Conservation (phyloP, 2,329 filamentous ascomycete genomes). For the Orbilia ellipsospora region DNA sequence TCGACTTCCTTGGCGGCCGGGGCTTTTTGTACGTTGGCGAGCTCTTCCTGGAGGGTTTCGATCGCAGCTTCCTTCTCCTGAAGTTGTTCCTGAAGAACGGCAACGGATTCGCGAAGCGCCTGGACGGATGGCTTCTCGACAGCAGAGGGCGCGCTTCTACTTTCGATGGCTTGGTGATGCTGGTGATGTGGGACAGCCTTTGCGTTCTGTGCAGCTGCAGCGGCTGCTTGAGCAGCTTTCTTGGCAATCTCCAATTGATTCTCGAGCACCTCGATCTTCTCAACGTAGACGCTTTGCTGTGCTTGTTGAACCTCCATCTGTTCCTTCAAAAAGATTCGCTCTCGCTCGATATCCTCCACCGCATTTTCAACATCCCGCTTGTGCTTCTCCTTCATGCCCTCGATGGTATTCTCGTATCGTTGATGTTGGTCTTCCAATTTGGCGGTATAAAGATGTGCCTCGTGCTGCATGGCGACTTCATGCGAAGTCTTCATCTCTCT, state of each 20-base stretch:
- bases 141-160: slow-evolving; percentile 63
- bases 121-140: slow-evolving; percentile 90
- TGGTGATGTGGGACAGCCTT: slow-evolving; percentile 45
- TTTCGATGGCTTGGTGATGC: slow-evolving; percentile 57
- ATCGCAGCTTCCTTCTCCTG: slow-evolving; percentile 92
- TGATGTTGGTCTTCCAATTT: slow-evolving; percentile 69
- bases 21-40: slow-evolving; percentile 77
- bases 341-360: slow-evolving; percentile 82
- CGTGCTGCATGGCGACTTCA: slow-evolving; percentile 66
- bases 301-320: slow-evolving; percentile 83
- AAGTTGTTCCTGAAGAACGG: slow-evolving; percentile 94
- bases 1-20: slow-evolving; percentile 88
- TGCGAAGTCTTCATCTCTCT: slow-evolving; percentile 64
- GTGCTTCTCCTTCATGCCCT: slow-evolving; percentile 80
- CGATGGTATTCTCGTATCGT: slow-evolving; percentile 75
- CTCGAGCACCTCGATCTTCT: slow-evolving; percentile 84
- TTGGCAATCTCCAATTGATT: slow-evolving; percentile 92
- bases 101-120: slow-evolving; percentile 92
- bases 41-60: slow-evolving; percentile 81
- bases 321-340: slow-evolving; percentile 82
- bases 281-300: slow-evolving; percentile 85
- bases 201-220: slow-evolving; percentile 75
- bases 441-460: slow-evolving; percentile 67
- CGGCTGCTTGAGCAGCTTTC: slow-evolving; percentile 84
- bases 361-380: slow-evolving; percentile 78